Base-by-base conservation (phyloP, 2,329 filamentous ascomycete species). In the Botrytis sinoallii region DNA sequence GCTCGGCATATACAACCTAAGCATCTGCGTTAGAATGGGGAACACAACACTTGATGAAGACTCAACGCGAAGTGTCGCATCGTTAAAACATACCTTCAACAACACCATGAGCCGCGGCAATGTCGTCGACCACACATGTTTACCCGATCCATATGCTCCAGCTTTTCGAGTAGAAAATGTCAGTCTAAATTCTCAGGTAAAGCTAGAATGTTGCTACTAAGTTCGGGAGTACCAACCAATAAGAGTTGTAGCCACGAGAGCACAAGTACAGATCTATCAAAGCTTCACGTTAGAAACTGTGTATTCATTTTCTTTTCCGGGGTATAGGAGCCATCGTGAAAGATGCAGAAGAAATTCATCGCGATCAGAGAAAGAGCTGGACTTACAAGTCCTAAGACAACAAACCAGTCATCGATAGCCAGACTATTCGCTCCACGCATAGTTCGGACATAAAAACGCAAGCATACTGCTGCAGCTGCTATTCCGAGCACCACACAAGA, bases 401-500 rank as follows among this genome's bases (percentile, higher is more conserved):
- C 32, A 40, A 68, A 68, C 44, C 35, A 68, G 65, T 68, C 65
- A 55, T 68, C 65, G 65, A 68, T 68, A 40, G 65, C 65, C 65
- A 68, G 25, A 18, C 38, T 68, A n/a, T 68, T 68, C 40, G 29
- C 10, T 68, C 65, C 65, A 29, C 52, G 52, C 52, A 57, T 57
- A 57, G 52, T 57, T 12, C 65, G 65, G 29, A 68, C 65, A 55
- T 68, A 68, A 22, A 68, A 68, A n/a, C 65, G 65, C 32, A 68
- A 55, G 32, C 65, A 40, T 35, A 68, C 65, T 68, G 65, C 29
- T 12, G 65, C 46, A 68, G 44, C 44, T 29, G 65, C 65, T 52
- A 68, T 68, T 46, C 65, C 65, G 12, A 68, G 44, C 44, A 68
- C 65, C 44, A 68, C 65, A 55, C 65, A 68, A 68, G 65, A 68